Conservation (phyloP, 2,329 filamentous ascomycete genomes). For the Ophiostoma ulmi region DNA sequence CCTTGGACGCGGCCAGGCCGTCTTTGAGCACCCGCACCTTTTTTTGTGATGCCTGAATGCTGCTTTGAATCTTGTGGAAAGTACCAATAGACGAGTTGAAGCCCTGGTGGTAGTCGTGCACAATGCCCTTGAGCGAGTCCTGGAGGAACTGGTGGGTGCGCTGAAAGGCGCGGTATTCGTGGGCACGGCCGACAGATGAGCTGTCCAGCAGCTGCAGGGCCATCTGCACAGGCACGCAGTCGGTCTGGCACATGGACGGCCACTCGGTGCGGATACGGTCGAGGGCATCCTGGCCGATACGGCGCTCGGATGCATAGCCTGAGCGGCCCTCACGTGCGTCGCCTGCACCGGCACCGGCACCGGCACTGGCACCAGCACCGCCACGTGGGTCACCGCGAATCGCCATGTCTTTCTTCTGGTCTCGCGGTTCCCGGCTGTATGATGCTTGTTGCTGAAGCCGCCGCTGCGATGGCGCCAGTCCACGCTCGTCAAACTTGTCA, state of each 20-base stretch:
- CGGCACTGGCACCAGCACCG: background rate
- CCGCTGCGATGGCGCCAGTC: slow-evolving; percentile 26
- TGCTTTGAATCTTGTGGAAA: slow-evolving; percentile 96
- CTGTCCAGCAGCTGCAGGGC: slow-evolving; percentile 91
- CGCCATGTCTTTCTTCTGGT: slow-evolving; percentile 18
- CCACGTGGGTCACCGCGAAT: slow-evolving; percentile 3
- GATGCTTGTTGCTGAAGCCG: slow-evolving; percentile 26
- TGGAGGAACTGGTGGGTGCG: slow-evolving; percentile 84
- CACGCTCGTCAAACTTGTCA: slow-evolving; percentile 21
- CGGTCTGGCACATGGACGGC: slow-evolving; percentile 82
- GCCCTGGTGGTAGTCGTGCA: slow-evolving; percentile 97
- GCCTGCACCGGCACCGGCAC: background rate
- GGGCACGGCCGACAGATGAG: slow-evolving; percentile 86
- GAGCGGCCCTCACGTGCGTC: slow-evolving; percentile 5
- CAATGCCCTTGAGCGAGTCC: slow-evolving; percentile 84
- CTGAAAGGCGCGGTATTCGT: slow-evolving; percentile 80
- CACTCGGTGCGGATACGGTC: slow-evolving; percentile 83
- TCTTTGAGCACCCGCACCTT: slow-evolving; percentile 78
- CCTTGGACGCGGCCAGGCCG: slow-evolving; percentile 74
- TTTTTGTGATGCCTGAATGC: slow-evolving; percentile 82
- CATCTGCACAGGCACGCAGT: slow-evolving; percentile 88
- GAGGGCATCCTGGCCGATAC: slow-evolving; percentile 58
- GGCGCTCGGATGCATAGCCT: slow-evolving; percentile 36
- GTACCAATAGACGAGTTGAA: slow-evolving; percentile 99
- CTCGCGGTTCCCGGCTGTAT: background rate